Base-by-base conservation (phyloP, 495 filamentous ascomycete genomes). In the Thermothielavioides terrestris region DNA sequence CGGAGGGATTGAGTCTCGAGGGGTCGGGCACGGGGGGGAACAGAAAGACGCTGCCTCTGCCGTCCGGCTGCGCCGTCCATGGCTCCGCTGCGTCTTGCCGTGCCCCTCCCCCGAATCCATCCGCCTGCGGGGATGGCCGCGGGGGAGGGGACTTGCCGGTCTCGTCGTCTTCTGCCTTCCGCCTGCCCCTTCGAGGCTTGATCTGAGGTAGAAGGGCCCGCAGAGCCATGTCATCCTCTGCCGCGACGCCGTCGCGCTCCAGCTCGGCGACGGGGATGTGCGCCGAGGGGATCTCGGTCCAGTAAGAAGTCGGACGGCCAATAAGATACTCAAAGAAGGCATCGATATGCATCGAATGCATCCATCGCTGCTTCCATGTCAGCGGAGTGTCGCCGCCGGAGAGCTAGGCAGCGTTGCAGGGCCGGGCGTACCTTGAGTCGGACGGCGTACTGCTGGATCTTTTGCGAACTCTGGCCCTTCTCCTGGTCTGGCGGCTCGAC, bases 261-360 rank as follows among this genome's bases (percentile, higher is more conserved):
- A 77, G 74, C 15, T 85, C 79, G 28, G 57, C 56, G 46, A 73
- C 41, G 1, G 84, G 81, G 12, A 81, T 76, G 6, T 82, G 73
- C 41, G 79, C 75, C 39, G 77, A 72, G 4, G 92, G 92, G 9
- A 95, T 78, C 46, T 94, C 81, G 17, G 81, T 85, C 70, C 85
- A 95, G 65, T 98, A 98, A 0, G 76, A 55, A 65, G 94, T 89
- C 14, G 77, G 74, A 46, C 91, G 89, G 28, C 82, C 80, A 28
- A 90, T 74, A 10, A 92, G 78, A 62, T 87, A 96, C 59, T 95
- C 89, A 63, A 96, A 96, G 63, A 96, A 98, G 15, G 90, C 86
- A 74, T 96, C 89, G 18, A 98, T 79, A 62, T 96, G 92, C 87
- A 95, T 94, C 1, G 92, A 91, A 60, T 87, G 88, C 87, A 98